Conservation (phyloP, 305 asterid species). For the Nicotiana rustica region DNA sequence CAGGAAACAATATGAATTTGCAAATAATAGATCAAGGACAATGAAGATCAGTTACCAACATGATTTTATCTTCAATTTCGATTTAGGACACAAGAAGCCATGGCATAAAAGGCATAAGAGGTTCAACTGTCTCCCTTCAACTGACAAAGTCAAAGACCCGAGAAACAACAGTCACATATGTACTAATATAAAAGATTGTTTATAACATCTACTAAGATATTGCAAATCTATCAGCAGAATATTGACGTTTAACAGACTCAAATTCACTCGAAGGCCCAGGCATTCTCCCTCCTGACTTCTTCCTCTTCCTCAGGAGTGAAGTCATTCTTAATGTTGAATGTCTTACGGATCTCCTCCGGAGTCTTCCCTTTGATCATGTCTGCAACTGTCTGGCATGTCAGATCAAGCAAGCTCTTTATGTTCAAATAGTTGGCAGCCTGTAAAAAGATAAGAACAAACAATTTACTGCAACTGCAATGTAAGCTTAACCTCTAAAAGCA, state of each 20-base stretch:
- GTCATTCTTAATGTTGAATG: slow-evolving; percentile 45
- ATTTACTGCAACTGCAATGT: neutral
- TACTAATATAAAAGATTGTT: neutral
- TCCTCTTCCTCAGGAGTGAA: slow-evolving; percentile 54
- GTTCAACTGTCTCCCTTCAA: slow-evolving; percentile 8
- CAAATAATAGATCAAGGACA: neutral
- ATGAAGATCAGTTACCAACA: neutral
- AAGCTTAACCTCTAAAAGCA: slow-evolving; percentile 1
- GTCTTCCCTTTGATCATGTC: slow-evolving; percentile 54
- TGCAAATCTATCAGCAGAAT: neutral
- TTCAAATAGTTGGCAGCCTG: slow-evolving; percentile 60
- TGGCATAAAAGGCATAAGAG: neutral
- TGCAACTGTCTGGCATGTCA: slow-evolving; percentile 51
- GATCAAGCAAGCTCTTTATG: slow-evolving; percentile 53
- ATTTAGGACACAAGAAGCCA: neutral
- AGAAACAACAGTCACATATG: slow-evolving; percentile 9
- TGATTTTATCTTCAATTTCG: neutral
- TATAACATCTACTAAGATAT: neutral
- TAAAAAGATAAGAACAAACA: neutral
- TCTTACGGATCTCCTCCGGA: slow-evolving; percentile 37
- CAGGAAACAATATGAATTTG: neutral
- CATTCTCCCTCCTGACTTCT: slow-evolving; percentile 49
- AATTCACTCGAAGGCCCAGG: slow-evolving; percentile 54
- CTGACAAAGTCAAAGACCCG: neutral
- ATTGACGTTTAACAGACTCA: neutral